A percentile compares a stretch with the other conserved stretches of the same genome.
phyloP scores from a whole-genome alignment of 163 green algal species.

The Chlamydomonas reinhardtii region DNA sequence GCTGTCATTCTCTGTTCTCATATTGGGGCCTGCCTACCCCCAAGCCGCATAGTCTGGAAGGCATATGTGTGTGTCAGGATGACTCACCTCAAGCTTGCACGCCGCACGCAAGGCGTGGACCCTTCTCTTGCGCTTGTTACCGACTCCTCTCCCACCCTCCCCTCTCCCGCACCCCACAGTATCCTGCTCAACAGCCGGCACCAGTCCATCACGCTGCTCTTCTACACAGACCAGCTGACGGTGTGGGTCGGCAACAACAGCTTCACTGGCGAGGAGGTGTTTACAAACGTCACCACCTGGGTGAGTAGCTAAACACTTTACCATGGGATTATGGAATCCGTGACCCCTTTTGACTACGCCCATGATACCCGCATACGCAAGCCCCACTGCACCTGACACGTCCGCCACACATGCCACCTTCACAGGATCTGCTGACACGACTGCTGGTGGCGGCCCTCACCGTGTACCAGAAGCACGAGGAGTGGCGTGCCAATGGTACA shows the following conservation, averaged over 20 bases:
- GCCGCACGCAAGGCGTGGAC: too few species aligned
- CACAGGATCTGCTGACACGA: background rate
- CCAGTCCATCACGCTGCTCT: background rate
- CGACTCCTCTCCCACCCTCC: too few species aligned
- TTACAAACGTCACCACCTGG: background rate
- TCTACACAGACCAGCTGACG: background rate
- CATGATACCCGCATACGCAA: background rate
- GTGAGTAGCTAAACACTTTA: too few species aligned
- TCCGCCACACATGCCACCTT: background rate
- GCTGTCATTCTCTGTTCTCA: too few species aligned
- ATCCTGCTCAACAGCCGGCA: background rate
- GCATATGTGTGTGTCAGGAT: too few species aligned
- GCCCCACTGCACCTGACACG: too few species aligned
- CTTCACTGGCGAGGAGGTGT: background rate
- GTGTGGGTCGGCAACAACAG: background rate
- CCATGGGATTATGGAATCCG: too few species aligned
- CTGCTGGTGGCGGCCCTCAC: background rate
- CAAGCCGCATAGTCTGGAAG: too few species aligned
- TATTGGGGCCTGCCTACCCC: too few species aligned
- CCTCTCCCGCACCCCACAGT: too few species aligned
- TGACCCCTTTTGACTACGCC: background rate
- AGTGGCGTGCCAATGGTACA: background rate
- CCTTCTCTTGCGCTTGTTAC: too few species aligned
- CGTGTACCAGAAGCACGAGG: background rate
- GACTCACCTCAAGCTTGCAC: too few species aligned